These are phyloP conservation scores for Lachnellula occidentalis DNA, from an alignment of 2,329 filamentous ascomycete genomes.

Conservation along the genomic window DNA sequence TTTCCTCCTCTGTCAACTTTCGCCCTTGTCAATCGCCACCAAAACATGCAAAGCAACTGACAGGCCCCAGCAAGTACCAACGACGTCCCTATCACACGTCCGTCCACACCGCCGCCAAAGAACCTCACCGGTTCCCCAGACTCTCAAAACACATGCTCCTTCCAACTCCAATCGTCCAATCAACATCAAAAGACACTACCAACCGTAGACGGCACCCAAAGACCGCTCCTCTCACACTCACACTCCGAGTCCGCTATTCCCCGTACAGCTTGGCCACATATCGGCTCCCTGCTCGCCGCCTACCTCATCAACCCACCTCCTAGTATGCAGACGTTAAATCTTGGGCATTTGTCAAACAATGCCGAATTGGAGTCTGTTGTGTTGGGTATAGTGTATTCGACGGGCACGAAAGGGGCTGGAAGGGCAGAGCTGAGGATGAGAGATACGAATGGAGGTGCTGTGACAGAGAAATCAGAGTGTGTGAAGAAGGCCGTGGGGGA, in stretches of 20 bases:
- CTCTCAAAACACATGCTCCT: conserved; percentile 1
- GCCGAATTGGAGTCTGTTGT: conserved; percentile 8
- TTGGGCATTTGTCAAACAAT: conserved; percentile 8
- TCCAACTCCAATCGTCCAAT: background rate
- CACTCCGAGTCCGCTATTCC: conserved; percentile 1
- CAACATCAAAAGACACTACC: background rate
- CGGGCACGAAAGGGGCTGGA: background rate
- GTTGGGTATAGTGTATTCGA: conserved; percentile 16
- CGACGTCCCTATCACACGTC: background rate
- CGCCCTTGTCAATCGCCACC: background rate
- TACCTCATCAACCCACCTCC: background rate
- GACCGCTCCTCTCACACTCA: background rate
- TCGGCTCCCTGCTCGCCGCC: conserved; percentile 3
- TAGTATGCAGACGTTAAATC: conserved; percentile 11
- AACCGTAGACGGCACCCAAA: background rate
- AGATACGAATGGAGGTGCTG: background rate
- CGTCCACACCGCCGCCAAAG: background rate
- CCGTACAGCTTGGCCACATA: conserved; percentile 8
- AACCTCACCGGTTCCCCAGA: background rate
- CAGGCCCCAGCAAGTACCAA: background rate
- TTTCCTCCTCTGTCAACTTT: background rate
- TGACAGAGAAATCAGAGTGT: conserved; percentile 5
- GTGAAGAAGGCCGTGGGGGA: conserved; percentile 15
- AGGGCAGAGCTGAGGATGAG: background rate
- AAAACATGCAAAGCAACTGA: background rate